phyloP scores from a whole-genome alignment of 371 early-diverging fungal species.

The Apophysomyces elegans region DNA sequence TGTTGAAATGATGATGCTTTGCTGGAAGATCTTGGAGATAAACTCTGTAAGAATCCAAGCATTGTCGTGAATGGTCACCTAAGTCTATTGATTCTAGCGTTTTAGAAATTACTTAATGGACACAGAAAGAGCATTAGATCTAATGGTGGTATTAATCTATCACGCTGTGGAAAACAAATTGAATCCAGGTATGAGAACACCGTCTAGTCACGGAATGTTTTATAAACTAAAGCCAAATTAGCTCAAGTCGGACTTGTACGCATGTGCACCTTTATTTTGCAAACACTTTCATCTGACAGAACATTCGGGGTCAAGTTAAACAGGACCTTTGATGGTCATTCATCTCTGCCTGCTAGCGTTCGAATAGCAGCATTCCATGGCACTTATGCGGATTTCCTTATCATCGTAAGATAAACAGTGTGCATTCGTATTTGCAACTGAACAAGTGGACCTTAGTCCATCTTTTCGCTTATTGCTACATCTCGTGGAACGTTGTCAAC shows the following conservation, averaged over 20 bases:
- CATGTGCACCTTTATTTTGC: conserved; percentile 82
- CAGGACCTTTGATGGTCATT: conserved; percentile 70
- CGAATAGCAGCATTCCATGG: conserved; percentile 78
- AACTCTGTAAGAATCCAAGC: conserved; percentile 61
- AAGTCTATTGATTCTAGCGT: conserved; percentile 36
- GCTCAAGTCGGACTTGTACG: conserved; percentile 79
- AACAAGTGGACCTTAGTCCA: conserved; percentile 47
- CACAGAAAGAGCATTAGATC: conserved; percentile 68
- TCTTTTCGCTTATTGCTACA: conserved; percentile 76
- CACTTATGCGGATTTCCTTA: conserved; percentile 83
- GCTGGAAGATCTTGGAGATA: conserved; percentile 81
- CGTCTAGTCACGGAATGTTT: conserved; percentile 16
- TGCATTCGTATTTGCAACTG: neutral
- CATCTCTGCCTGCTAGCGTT: conserved; percentile 65
- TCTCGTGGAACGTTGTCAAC: conserved; percentile 69
- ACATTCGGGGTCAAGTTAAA: conserved; percentile 79
- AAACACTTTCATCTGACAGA: conserved; percentile 81
- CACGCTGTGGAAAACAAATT: conserved; percentile 66
- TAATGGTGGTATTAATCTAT: conserved; percentile 67
- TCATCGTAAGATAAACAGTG: conserved; percentile 52
- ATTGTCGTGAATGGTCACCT: neutral
- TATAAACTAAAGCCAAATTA: conserved; percentile 22
- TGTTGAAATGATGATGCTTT: conserved; percentile 79
- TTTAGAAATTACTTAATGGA: conserved; percentile 74
- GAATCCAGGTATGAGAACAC: conserved; percentile 54